phyloP scores from a whole-genome alignment of 495 filamentous ascomycete genomes.

The Achaetomiella virescens region DNA sequence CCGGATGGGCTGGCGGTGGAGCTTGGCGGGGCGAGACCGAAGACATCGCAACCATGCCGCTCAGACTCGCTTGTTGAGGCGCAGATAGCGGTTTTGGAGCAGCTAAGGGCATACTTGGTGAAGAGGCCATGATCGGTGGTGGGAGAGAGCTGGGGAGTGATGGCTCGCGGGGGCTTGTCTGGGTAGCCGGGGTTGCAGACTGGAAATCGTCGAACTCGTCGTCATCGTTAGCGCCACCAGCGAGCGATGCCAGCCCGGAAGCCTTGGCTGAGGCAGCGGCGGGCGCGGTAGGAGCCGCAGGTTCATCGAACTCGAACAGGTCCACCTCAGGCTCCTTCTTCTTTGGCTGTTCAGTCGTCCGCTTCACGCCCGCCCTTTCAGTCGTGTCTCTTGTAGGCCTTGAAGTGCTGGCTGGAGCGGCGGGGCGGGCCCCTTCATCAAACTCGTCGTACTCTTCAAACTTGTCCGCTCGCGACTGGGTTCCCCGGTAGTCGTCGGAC shows the following conservation, averaged over 20 bases:
- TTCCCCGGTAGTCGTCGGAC: slow-evolving; percentile 54
- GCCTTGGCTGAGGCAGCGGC: slow-evolving; percentile 40
- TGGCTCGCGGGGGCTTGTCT: slow-evolving; percentile 28
- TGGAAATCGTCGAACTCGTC: slow-evolving; percentile 99
- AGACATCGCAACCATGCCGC: slow-evolving; percentile 69
- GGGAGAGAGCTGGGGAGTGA: slow-evolving; percentile 46
- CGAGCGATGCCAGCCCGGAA: slow-evolving; percentile 52
- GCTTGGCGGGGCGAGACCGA: slow-evolving; percentile 68
- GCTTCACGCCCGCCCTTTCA: slow-evolving; percentile 39
- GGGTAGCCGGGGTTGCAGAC: slow-evolving; percentile 65
- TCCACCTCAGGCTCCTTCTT: slow-evolving; percentile 82
- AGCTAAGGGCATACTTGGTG: slow-evolving; percentile 65
- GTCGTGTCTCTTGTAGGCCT: slow-evolving; percentile 38
- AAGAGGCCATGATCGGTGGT: slow-evolving; percentile 56
- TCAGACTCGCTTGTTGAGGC: slow-evolving; percentile 71
- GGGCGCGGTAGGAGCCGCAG: slow-evolving; percentile 45
- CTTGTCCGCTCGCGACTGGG: slow-evolving; percentile 55
- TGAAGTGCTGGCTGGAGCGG: slow-evolving; percentile 34
- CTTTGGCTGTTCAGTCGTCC: slow-evolving; percentile 57
- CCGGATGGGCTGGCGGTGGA: slow-evolving; percentile 47
- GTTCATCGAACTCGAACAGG: slow-evolving; percentile 83
- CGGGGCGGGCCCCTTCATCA: slow-evolving; percentile 62
- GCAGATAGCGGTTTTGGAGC: slow-evolving; percentile 78
- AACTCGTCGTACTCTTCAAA: slow-evolving; percentile 98
- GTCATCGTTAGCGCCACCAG: slow-evolving; percentile 53